These are phyloP conservation scores for Globisporangium mamillatum DNA, from an alignment of 352 stramenopile genomes.

Conservation along the genomic window DNA sequence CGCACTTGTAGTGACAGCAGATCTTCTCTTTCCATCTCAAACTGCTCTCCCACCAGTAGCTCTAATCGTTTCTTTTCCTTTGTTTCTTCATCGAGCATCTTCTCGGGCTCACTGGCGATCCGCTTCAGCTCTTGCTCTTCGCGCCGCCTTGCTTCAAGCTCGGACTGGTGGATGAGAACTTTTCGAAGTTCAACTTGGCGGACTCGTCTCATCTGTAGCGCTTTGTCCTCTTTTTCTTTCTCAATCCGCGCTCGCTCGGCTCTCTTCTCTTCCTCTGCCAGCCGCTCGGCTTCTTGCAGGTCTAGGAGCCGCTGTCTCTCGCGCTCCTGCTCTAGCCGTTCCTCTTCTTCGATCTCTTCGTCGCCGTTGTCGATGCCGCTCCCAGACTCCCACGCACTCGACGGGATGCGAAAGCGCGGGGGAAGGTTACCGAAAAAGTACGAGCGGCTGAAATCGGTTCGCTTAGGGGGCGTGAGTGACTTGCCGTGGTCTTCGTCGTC, in stretches of 20 bases:
- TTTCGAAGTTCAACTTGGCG: slow-evolving; percentile 57
- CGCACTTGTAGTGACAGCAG: slow-evolving; percentile 21
- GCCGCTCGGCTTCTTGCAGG: slow-evolving; percentile 50
- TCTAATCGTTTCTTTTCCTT: slow-evolving; percentile 25
- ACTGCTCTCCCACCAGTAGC: slow-evolving; percentile 32
- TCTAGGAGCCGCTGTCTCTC: slow-evolving; percentile 61
- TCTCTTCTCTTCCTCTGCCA: slow-evolving; percentile 51
- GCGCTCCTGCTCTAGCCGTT: slow-evolving; percentile 52
- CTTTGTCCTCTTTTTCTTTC: slow-evolving; percentile 65
- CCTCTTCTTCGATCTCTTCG: slow-evolving; percentile 71
- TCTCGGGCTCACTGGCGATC: slow-evolving; percentile 16
- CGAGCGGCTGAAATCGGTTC: slow-evolving; percentile 62
- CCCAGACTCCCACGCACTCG: slow-evolving; percentile 46
- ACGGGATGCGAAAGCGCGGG: slow-evolving; percentile 35
- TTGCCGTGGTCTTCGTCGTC: slow-evolving; percentile 52
- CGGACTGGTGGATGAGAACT: slow-evolving; percentile 48
- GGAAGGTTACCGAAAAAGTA: slow-evolving; percentile 75
- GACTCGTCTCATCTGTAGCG: slow-evolving; percentile 41
- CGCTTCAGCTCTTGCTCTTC: slow-evolving; percentile 30
- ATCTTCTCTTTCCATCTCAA: slow-evolving; percentile 50
- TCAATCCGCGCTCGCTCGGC: slow-evolving; percentile 50
- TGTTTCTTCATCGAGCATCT: slow-evolving; percentile 42
- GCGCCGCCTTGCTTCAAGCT: slow-evolving; percentile 42
- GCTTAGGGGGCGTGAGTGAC: slow-evolving; percentile 42
- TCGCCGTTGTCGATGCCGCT: slow-evolving; percentile 72